phyloP scores from a whole-genome alignment of 768 basidiomycete genomes.

The Pholiota microspora region DNA sequence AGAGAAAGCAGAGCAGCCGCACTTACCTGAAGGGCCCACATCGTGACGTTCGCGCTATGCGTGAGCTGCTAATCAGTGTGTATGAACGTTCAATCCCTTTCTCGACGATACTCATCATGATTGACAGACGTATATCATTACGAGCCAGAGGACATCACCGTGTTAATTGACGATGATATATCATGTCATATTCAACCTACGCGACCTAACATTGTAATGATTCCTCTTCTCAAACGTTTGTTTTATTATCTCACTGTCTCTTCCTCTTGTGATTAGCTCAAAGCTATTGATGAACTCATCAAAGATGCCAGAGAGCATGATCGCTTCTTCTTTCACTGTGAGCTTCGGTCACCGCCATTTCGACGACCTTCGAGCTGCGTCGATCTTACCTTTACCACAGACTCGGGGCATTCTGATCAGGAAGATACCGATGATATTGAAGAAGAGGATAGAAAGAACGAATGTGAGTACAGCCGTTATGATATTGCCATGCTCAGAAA shows the following conservation, averaged over 20 bases:
- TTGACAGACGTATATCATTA: slow-evolving; percentile 33
- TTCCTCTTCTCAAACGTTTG: neutral
- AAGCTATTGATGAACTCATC: slow-evolving; percentile 43
- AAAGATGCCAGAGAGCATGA: slow-evolving; percentile 43
- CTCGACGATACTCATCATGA: neutral
- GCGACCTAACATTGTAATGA: slow-evolving; percentile 41
- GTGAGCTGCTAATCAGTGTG: slow-evolving; percentile 34
- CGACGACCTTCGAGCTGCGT: neutral
- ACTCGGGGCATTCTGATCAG: slow-evolving; percentile 52
- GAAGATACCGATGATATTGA: slow-evolving; percentile 37
- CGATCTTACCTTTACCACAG: slow-evolving; percentile 17
- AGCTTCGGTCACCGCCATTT: slow-evolving; percentile 11
- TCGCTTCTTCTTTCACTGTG: slow-evolving; percentile 59
- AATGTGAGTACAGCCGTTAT: slow-evolving; percentile 36
- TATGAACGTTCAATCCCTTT: neutral
- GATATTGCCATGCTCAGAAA: too few relatives aligned
- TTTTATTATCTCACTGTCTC: neutral
- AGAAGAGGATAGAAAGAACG: slow-evolving; percentile 52
- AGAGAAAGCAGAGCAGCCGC: slow-evolving; percentile 11
- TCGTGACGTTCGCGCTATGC: slow-evolving; percentile 33
- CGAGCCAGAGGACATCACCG: slow-evolving; percentile 33
- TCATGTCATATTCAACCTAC: slow-evolving; percentile 36
- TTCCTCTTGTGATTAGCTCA: slow-evolving; percentile 35
- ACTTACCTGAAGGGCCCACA: slow-evolving; percentile 31
- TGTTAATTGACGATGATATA: slow-evolving; percentile 42